Base-by-base conservation (phyloP, 2,329 filamentous ascomycete genomes). In the Penicillium sp. region DNA sequence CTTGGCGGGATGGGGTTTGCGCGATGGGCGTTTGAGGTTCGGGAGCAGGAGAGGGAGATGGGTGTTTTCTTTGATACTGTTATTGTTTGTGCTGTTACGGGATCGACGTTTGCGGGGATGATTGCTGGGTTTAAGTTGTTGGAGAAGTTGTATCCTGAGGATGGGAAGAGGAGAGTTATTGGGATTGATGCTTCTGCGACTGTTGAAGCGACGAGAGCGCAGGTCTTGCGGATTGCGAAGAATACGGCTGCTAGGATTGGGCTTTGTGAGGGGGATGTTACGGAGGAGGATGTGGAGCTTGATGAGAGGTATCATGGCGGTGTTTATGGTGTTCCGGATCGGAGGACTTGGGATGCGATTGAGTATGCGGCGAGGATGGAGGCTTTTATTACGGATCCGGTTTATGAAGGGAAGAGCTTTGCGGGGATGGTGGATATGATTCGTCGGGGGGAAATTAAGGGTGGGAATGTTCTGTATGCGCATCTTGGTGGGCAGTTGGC, bases 331-430 rank as follows among this genome's bases (percentile, higher is more conserved):
- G 79, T 89, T 54, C 85, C 87, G 0, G 85, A 88, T 61, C 74
- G 83, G 68, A 75, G 76, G 64, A 90, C 88, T 1, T 79, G 87
- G 47, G 84, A 84, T 31, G 87, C 87, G 0, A 90, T 90, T 68
- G 82, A 81, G 69, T 85, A 88, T 66, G 85, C 84, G 5, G 88
- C 88, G 0, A 71, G 77, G 56, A 88, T 84, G 1, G 88, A 90
- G 75, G 88, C 82, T 0, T 86, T 90, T 63, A 88, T 90, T 59
- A 90, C 87, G 0, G 88, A 90, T 67, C 88, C 87, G 0, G 88
- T 90, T 1, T 90, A 90, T 65, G 87, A 89, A 73, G 88, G 88
- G 1, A 90, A 90, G 81, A 88, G 84, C 62, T 74, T 90, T 69
- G 86, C 86, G 4, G 88, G 87, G 0, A 81, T 90, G 85, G 83